Evolutionary conservation across 2,329 filamentous ascomycete species (phyloP).

Genomic region (Aureobasidium zeae): DNA sequence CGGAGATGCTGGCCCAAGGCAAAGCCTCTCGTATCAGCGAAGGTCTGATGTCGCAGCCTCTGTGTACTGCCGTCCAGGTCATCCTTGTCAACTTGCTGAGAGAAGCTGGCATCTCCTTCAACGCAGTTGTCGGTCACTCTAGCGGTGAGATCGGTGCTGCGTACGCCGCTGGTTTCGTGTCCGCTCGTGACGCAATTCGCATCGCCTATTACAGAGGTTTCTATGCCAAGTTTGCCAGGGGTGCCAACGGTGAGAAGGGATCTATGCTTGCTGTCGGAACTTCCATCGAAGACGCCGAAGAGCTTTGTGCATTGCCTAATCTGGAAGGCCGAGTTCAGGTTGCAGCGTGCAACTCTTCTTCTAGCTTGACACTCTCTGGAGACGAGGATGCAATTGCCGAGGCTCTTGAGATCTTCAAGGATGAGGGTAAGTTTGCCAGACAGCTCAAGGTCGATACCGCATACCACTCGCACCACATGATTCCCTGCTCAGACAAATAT

Average conservation of each 20-base stretch:
- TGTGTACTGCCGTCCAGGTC: constrained; percentile 48
- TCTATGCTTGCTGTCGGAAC: constrained; percentile 29
- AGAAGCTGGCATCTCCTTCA: constrained; percentile 20
- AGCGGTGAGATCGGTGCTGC: constrained; percentile 29
- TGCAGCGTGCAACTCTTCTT: constrained; percentile 23
- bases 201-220: constrained; percentile 22
- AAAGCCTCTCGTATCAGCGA: neutral
- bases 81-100: constrained; percentile 36
- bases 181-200: constrained; percentile 18
- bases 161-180: constrained; percentile 21
- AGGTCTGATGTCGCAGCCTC: constrained; percentile 32
- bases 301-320: constrained; percentile 15
- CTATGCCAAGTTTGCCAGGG: constrained; percentile 12
- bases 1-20: neutral
- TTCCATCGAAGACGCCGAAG: constrained; percentile 22
- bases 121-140: constrained; percentile 26
- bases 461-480: constrained; percentile 11
- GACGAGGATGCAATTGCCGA: constrained; percentile 31
- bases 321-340: constrained; percentile 24
- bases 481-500: neutral
- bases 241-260: constrained; percentile 19
- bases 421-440: constrained; percentile 32
- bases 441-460: constrained; percentile 29
- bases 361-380: constrained; percentile 39
- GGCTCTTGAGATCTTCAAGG: constrained; percentile 26